Conservation (phyloP, 306 rosid genomes). For the Comarum palustre region DNA sequence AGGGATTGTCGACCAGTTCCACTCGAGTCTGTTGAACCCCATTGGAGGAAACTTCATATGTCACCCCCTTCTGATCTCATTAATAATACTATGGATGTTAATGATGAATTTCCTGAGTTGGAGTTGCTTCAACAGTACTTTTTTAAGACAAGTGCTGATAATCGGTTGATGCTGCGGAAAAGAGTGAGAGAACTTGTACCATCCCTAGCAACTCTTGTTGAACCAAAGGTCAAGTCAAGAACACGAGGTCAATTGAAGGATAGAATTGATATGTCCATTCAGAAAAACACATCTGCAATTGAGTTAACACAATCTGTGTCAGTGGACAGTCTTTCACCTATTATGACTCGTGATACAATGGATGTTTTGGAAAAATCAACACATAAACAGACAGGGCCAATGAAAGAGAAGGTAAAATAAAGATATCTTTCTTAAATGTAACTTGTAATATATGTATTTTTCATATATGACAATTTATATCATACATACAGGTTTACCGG, state of each 20-base stretch:
- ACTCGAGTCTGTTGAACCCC: slow-evolving; percentile 11
- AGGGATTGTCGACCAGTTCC: slow-evolving; percentile 14
- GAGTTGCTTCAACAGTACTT: slow-evolving; percentile 18
- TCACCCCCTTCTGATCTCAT: background rate
- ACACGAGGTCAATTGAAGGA: slow-evolving; percentile 12
- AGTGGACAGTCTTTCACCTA: slow-evolving; percentile 2
- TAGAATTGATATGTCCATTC: slow-evolving; percentile 9
- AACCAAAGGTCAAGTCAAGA: slow-evolving; percentile 7
- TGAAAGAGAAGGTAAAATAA: slow-evolving; percentile 15
- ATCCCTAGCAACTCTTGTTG: slow-evolving; percentile 7
- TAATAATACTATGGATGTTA: background rate
- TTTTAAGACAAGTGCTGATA: slow-evolving; percentile 5
- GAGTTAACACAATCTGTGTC: background rate
- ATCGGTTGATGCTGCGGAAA: slow-evolving; percentile 16
- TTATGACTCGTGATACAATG: background rate
- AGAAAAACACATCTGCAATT: background rate
- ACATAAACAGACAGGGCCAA: background rate
- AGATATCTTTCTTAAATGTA: background rate
- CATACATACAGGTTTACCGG: slow-evolving; percentile 8
- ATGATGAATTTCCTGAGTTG: slow-evolving; percentile 25
- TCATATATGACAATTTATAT: background rate
- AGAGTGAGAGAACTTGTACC: slow-evolving; percentile 20
- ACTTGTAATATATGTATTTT: background rate
- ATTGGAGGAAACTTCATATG: slow-evolving; percentile 15
- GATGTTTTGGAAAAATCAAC: slow-evolving; percentile 7